Conservation (phyloP, 129 eudicot species). For the Smallanthus sonchifolius region DNA sequence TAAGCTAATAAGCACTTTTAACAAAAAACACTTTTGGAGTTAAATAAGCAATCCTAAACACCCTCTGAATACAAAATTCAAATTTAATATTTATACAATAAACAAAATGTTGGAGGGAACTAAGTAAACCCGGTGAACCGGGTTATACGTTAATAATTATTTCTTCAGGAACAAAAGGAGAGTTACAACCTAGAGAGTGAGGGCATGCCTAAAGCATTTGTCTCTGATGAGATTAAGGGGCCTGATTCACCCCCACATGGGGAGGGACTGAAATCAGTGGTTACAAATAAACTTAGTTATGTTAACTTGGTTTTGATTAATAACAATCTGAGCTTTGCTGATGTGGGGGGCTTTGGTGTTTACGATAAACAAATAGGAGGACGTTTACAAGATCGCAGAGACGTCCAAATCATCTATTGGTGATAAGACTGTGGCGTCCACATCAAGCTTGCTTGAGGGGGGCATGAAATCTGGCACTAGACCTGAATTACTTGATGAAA, state of each 20-base stretch:
- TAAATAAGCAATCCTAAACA: too few relatives aligned
- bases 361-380: not conserved
- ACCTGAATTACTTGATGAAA: not conserved
- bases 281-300: not conserved
- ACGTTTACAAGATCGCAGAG: not conserved
- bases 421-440: not conserved
- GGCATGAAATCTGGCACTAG: not conserved
- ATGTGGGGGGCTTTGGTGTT: not conserved
- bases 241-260: not conserved
- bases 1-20: too few relatives aligned
- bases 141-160: too few relatives aligned
- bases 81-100: too few relatives aligned
- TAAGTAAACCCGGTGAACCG: too few relatives aligned
- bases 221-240: not conserved
- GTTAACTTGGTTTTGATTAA: not conserved
- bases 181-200: not conserved
- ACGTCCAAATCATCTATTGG: not conserved
- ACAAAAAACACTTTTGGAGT: too few relatives aligned
- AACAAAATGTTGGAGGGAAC: too few relatives aligned
- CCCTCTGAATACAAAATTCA: too few relatives aligned
- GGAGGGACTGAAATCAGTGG: not conserved
- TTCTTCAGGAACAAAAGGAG: not conserved
- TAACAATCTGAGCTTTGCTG: not conserved
- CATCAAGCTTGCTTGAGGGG: not conserved
- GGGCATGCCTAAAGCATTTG: not conserved